Evolutionary conservation across 768 basidiomycete species (phyloP).

Genomic region (Rhizopogon salebrosus): DNA sequence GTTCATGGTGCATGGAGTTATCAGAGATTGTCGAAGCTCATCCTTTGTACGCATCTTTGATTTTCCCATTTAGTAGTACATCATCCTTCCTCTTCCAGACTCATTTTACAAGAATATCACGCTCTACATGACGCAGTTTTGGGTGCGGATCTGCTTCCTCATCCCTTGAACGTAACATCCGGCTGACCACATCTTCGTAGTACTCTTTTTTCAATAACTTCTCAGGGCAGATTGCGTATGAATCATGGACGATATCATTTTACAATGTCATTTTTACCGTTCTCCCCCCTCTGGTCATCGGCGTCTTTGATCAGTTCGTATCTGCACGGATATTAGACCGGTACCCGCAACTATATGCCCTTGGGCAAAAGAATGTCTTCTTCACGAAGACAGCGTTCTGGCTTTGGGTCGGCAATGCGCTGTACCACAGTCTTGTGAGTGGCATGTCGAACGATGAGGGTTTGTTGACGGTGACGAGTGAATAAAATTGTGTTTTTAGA

Average conservation of each 20-base stretch:
- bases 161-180: background rate
- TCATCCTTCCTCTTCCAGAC: conserved; percentile 40
- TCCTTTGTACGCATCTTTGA: conserved; percentile 67
- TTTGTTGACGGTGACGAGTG: background rate
- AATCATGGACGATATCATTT: conserved; percentile 96
- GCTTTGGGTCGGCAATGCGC: conserved; percentile 85
- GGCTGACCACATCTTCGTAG: conserved; percentile 35
- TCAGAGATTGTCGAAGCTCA: conserved; percentile 87
- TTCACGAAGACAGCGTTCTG: conserved; percentile 90
- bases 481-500: conserved; percentile 34
- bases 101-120: conserved; percentile 99
- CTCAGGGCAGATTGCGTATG: conserved; percentile 97
- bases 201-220: conserved; percentile 99
- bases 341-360: conserved; percentile 92
- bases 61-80: background rate
- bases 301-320: conserved; percentile 97
- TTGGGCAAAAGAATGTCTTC: conserved; percentile 93
- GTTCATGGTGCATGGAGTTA: conserved; percentile 99
- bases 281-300: conserved; percentile 94
- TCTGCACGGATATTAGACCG: conserved; percentile 94
- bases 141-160: conserved; percentile 50
- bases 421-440: conserved; percentile 84
- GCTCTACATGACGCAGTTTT: conserved; percentile 98
- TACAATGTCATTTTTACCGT: conserved; percentile 97
- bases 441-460: background rate